Conservation (phyloP, 2,329 filamentous ascomycete species). For the Diaporthe longicolla region DNA sequence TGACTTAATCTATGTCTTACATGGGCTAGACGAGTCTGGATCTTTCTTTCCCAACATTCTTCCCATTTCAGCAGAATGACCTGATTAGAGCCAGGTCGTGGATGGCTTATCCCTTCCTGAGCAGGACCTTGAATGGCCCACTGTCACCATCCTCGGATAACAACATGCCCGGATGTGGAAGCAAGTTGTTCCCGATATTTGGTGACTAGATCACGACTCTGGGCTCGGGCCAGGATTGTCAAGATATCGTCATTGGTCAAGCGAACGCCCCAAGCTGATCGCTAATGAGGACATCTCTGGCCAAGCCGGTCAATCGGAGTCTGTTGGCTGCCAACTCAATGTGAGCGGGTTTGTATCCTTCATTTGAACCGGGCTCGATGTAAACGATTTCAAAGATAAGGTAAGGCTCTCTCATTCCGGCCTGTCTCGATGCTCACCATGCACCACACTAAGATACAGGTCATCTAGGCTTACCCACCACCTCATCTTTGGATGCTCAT, state of each 20-base stretch:
- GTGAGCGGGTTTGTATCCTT: background rate
- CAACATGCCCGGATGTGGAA: slow-evolving; percentile 7
- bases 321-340: background rate
- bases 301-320: background rate
- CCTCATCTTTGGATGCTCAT: background rate
- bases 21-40: slow-evolving; percentile 28
- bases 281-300: background rate
- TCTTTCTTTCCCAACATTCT: slow-evolving; percentile 14
- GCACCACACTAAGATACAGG: background rate
- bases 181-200: background rate
- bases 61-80: slow-evolving; percentile 13
- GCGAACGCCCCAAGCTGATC: background rate
- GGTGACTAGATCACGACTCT: background rate
- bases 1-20: slow-evolving; percentile 24
- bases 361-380: background rate
- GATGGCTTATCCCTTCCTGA: slow-evolving; percentile 8
- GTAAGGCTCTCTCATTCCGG: background rate
- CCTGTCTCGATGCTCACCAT: background rate
- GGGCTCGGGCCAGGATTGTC: background rate
- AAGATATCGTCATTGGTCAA: background rate
- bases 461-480: background rate
- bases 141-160: slow-evolving; percentile 11
- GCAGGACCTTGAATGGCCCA: background rate
- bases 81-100: slow-evolving; percentile 12
- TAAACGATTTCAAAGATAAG: background rate